Conservation (phyloP, 2,329 filamentous ascomycete species). For the Rugonectria rugulosa region DNA sequence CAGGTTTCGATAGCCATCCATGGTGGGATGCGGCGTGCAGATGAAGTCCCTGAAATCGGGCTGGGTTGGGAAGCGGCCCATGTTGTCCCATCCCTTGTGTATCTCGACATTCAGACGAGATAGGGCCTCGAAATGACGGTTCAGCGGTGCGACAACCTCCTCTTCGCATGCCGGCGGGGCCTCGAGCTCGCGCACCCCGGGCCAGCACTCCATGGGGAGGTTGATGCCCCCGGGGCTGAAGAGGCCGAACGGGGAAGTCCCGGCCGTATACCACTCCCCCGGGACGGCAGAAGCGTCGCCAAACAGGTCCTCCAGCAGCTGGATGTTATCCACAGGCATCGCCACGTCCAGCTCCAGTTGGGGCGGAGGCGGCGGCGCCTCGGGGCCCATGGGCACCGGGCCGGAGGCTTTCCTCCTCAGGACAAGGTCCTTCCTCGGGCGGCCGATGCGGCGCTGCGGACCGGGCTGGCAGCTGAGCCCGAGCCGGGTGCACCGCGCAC, state of each 20-base stretch:
- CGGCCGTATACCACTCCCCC: slow-evolving; percentile 24
- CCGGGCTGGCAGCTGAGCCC: slow-evolving; percentile 39
- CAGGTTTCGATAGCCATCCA: slow-evolving; percentile 31
- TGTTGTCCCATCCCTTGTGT: slow-evolving; percentile 24
- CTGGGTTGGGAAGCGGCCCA: slow-evolving; percentile 10
- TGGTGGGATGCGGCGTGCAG: slow-evolving; percentile 14
- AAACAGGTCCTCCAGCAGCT: slow-evolving; percentile 28
- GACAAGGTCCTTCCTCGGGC: slow-evolving; percentile 34
- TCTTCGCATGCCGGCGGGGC: slow-evolving; percentile 8
- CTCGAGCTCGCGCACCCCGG: slow-evolving; percentile 22
- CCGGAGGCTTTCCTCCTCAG: slow-evolving; percentile 20
- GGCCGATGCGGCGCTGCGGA: slow-evolving; percentile 42
- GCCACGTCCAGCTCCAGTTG: no score
- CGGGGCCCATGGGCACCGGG: background rate
- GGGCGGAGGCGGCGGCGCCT: background rate
- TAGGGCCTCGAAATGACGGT: slow-evolving; percentile 29
- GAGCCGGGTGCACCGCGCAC: slow-evolving; percentile 41
- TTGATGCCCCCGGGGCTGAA: slow-evolving; percentile 20
- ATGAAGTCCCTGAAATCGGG: slow-evolving; percentile 25
- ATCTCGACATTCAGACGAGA: slow-evolving; percentile 35
- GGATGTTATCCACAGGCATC: slow-evolving; percentile 19
- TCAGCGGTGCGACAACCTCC: slow-evolving; percentile 14
- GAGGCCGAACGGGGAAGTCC: slow-evolving; percentile 4
- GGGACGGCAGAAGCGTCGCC: slow-evolving; percentile 10
- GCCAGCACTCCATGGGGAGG: slow-evolving; percentile 34